Evolutionary conservation across 139 green algal genomes (phyloP).

Genomic region (Pseudopediastrum boryanum): DNA sequence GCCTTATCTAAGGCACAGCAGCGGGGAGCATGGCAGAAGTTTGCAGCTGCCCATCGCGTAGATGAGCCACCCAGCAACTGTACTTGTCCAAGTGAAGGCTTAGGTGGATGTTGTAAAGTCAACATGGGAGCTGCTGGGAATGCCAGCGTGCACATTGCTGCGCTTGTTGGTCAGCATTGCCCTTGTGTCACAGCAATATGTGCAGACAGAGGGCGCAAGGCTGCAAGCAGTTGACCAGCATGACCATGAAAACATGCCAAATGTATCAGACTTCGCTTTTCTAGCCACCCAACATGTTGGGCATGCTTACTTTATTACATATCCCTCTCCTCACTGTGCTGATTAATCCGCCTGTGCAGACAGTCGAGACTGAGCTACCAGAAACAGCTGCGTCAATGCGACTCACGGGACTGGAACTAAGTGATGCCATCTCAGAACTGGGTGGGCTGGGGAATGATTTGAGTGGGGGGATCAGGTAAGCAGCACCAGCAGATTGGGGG

Average conservation of each 20-base stretch:
- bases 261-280: not conserved
- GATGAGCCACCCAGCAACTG: no score
- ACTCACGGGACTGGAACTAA: conserved; percentile 28
- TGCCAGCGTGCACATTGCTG: not conserved
- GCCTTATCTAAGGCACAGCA: no score
- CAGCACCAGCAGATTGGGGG: no score
- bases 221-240: not conserved
- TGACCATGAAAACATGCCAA: not conserved
- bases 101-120: no score
- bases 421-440: conserved; percentile 22
- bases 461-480: conserved; percentile 16
- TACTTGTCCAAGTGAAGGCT: no score
- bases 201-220: not conserved
- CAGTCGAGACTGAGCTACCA: conserved; percentile 26
- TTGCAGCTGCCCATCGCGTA: no score
- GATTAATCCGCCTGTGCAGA: conserved; percentile 9
- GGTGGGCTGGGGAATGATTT: conserved; percentile 28
- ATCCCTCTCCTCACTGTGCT: not conserved
- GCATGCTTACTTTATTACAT: not conserved
- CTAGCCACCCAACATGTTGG: not conserved
- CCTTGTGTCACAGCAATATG: not conserved
- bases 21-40: no score
- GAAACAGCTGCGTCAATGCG: conserved; percentile 35
- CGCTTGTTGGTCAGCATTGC: not conserved
- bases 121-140: no score